phyloP scores from a whole-genome alignment of 805 yeast genomes.

The Spathaspora arborariae region DNA sequence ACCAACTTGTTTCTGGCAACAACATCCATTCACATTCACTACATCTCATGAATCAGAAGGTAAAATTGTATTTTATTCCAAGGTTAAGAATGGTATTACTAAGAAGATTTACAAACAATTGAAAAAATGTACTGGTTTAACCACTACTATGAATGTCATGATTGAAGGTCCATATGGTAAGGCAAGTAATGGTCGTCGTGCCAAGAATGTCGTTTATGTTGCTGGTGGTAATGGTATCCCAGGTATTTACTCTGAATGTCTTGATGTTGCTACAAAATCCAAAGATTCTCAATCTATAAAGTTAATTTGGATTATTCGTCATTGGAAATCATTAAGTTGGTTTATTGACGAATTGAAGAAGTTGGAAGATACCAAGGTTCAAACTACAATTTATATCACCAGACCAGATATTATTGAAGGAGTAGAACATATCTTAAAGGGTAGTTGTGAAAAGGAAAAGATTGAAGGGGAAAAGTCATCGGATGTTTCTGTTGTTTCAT shows the following conservation, averaged over 20 bases:
- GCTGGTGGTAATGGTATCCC: constrained; percentile 81
- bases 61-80: constrained; percentile 28
- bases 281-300: constrained; percentile 27
- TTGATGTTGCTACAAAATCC: constrained; percentile 35
- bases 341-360: constrained; percentile 41
- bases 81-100: constrained; percentile 37
- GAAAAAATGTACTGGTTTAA: constrained; percentile 22
- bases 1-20: constrained; percentile 37
- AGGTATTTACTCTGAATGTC: constrained; percentile 44
- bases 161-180: constrained; percentile 76
- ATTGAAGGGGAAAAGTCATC: constrained; percentile 6
- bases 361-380: constrained; percentile 24
- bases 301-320: constrained; percentile 66
- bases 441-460: neutral
- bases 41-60: constrained; percentile 19
- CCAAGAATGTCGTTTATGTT: constrained; percentile 46
- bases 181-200: constrained; percentile 25
- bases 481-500: constrained; percentile 3
- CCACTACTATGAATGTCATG: constrained; percentile 25
- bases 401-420: constrained; percentile 16
- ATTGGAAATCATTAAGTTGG: constrained; percentile 48
- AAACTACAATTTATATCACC: constrained; percentile 28
- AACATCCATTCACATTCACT: constrained; percentile 41
- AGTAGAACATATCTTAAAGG: neutral
- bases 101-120: constrained; percentile 26